Conservation (phyloP, 2,329 filamentous ascomycete genomes). For the Aspergillus clavatus region DNA sequence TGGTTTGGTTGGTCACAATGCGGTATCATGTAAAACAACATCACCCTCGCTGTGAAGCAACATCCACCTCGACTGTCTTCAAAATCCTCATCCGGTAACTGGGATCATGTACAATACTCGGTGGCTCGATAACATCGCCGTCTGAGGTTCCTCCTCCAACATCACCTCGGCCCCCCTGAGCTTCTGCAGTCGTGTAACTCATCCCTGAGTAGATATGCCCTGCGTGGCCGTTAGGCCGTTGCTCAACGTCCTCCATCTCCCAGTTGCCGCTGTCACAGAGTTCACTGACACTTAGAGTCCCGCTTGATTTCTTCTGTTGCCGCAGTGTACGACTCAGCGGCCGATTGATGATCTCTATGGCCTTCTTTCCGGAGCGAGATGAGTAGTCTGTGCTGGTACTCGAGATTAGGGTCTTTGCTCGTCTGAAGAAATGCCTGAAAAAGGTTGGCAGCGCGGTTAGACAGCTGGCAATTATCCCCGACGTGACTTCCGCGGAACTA, state of each 20-base stretch:
- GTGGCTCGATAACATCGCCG: neutral
- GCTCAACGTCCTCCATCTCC: constrained; percentile 6
- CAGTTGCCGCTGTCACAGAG: constrained; percentile 1
- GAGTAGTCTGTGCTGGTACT: constrained; percentile 1
- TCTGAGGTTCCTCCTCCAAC: neutral
- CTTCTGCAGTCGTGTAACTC: constrained; percentile 11
- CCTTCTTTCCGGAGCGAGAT: neutral
- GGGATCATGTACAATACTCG: neutral
- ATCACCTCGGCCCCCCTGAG: constrained; percentile 5
- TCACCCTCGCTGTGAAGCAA: constrained; percentile 15
- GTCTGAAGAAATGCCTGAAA: constrained; percentile 18
- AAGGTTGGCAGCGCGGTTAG: constrained; percentile 21
- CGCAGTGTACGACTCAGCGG: neutral
- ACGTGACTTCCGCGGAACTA: constrained; percentile 23
- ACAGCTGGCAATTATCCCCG: constrained; percentile 21
- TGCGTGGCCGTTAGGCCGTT: neutral
- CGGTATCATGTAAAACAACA: neutral
- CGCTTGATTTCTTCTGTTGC: neutral
- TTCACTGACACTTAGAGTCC: constrained; percentile 1
- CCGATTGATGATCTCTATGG: neutral
- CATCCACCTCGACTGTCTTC: constrained; percentile 21
- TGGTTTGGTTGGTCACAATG: too few species aligned
- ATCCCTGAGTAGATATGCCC: constrained; percentile 6
- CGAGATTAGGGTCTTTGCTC: constrained; percentile 9
- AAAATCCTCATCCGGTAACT: constrained; percentile 10